Evolutionary conservation across 805 yeast genomes (phyloP).

Genomic region (Starmerella gropengiesseri): DNA sequence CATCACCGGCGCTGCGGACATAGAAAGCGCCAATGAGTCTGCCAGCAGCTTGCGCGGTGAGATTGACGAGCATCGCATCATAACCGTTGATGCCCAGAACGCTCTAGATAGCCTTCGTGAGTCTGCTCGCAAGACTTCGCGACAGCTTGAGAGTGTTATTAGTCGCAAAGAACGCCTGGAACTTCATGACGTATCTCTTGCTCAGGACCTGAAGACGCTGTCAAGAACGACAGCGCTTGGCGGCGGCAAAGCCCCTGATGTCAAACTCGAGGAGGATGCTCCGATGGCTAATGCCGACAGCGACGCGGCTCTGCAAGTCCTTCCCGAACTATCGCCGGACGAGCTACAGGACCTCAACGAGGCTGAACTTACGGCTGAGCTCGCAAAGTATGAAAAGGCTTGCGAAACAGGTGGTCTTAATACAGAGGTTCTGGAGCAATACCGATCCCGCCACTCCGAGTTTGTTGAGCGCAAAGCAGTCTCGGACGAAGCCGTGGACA

Average conservation of each 20-base stretch:
- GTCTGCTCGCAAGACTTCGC: neutral
- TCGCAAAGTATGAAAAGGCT: conserved; percentile 26
- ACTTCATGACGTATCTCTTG: conserved; percentile 13
- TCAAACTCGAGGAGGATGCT: neutral
- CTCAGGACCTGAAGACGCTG: conserved; percentile 1
- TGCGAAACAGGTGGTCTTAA: conserved; percentile 52
- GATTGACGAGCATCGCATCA: conserved; percentile 27
- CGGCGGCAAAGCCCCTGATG: neutral
- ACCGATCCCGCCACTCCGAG: conserved; percentile 55
- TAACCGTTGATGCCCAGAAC: conserved; percentile 20
- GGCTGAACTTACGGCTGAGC: conserved; percentile 16
- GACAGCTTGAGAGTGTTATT: neutral
- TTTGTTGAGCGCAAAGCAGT: conserved; percentile 52
- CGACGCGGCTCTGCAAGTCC: too few species aligned
- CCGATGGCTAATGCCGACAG: too few species aligned
- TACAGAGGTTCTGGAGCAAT: conserved; percentile 64
- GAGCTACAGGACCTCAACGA: conserved; percentile 20
- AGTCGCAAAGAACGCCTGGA: neutral
- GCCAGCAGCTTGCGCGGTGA: conserved; percentile 31
- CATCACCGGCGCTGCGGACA: neutral
- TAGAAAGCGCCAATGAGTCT: conserved; percentile 18
- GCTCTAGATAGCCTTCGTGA: neutral
- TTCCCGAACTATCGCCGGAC: conserved; percentile 21
- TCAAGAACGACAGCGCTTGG: neutral
- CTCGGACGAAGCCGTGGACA: conserved; percentile 53